Evolutionary conservation across 1,284 basidiomycete genomes (phyloP), one percentile per base, ranked within the genome.

Genomic region (Cryptococcus wingfieldii): DNA sequence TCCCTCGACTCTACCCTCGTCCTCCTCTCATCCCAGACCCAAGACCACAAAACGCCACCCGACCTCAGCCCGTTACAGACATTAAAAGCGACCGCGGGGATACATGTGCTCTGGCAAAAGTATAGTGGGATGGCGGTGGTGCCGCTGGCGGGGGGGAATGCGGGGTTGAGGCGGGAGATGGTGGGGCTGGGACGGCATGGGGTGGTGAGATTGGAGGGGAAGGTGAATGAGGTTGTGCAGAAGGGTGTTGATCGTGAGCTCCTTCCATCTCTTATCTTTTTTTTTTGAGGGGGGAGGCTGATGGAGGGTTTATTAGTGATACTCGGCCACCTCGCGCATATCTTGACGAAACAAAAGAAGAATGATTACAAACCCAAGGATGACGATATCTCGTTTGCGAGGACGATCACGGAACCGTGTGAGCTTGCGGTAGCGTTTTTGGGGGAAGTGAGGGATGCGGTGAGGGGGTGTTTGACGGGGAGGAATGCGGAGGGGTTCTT

Each of bases 291-390:
- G n/a, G n/a, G n/a, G n/a, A n/a, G n/a, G n/a, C 19, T 43, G n/a
- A 31, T 25, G 38, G 31, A 13, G 19, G 16, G 34, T 27, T n/a
- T n/a, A n/a, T n/a, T 19, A 18, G 88, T 80, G 0, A 82, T 89
- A 55, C 72, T 90, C 51, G 74, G 80, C 23, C 90, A 87, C 84
- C 77, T 92, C 37, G 56, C 58, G 6, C 62, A 65, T 62, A 69
- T 83, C 13, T 83, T 99, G 38, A 83, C 84, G 16, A 96, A 93
- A 75, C 96, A 99, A 74, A 98, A 97, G 80, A 89, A 88, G 70
- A 89, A 86, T 49, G 96, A 99, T 71, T 99, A 96, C 80, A 94
- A 94, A 73, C 96, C 96, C 8, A 86, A 89, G 53, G 94, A 96
- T 66, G 95, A 98, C 69, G 93, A 97, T 65, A 76, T 94, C 27